Evolutionary conservation across 805 yeast species (phyloP).

Genomic region (Candida golubevii): DNA sequence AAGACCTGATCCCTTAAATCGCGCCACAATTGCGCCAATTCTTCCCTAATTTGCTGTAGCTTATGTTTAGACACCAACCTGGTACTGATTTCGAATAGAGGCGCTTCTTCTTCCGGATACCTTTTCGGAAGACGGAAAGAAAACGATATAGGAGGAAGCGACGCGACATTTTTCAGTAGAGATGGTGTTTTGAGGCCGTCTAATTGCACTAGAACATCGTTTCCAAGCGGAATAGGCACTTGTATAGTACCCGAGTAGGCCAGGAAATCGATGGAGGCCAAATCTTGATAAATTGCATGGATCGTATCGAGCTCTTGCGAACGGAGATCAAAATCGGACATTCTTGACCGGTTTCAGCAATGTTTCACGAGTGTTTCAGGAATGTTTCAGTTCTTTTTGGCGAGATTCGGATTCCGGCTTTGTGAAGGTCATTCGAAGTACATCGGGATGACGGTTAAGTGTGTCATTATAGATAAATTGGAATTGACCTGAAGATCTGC

Average conservation of each 20-base stretch:
- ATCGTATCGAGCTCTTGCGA: conserved; percentile 40
- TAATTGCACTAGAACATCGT: conserved; percentile 14
- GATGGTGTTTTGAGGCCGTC: neutral
- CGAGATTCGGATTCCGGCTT: too few species aligned
- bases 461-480: too few species aligned
- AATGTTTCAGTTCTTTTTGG: too few species aligned
- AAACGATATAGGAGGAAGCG: conserved; percentile 31
- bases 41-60: conserved; percentile 10
- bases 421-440: too few species aligned
- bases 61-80: conserved; percentile 26
- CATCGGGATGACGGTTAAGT: too few species aligned
- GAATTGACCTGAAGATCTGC: too few species aligned
- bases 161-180: conserved; percentile 9
- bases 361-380: too few species aligned
- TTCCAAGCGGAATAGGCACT: conserved; percentile 23
- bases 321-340: conserved; percentile 16
- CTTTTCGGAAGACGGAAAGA: conserved; percentile 25
- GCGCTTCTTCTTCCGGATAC: conserved; percentile 33
- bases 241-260: conserved; percentile 20
- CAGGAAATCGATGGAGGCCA: conserved; percentile 8
- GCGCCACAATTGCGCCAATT: conserved; percentile 30
- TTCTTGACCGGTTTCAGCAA: neutral
- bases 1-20: conserved; percentile 35
- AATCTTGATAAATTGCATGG: conserved; percentile 40
- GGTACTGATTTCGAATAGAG: conserved; percentile 23